Base-by-base conservation (phyloP, 257 asterid genomes). In the Cordia subcordata region DNA sequence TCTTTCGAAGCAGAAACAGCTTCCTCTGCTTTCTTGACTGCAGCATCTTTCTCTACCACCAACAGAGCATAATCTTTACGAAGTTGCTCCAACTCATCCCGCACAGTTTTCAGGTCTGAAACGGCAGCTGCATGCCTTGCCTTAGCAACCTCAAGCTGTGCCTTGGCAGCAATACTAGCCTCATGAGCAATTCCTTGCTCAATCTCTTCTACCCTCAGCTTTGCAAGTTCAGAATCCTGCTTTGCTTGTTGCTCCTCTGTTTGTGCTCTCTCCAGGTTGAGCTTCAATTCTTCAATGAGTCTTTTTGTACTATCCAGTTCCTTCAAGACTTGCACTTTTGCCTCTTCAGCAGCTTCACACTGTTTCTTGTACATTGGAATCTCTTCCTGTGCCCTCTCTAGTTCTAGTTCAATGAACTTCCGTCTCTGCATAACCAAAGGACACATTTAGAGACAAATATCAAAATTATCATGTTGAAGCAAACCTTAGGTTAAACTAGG, bases 201-300 rank as follows among this genome's bases (percentile, higher is more conserved):
- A 73, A 94, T 74, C 81, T 94, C 96, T 72, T 87, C 97, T 16
- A 85, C 83, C 61, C 96, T 70, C 20, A 90, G 95, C 63, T 70
- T 85, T 47, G 96, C 95, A 16, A 89, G 96, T 56, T 94, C 99
- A 11, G 96, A 77, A 71, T 90, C 99, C 69, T 94, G 97, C 72
- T 78, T 90, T 23, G 99, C 95, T 74, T 94, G 94, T 55, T 87
- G 82, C 53, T 94, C 97, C 71, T 94, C 96, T 1, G 81, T 90
- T 70, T 87, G 94, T 22, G 92, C 90, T 77, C 86, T 75, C 77
- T 94, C 99, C 20, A 94, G 84, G 64, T 83, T 90, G 44, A 94
- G 95, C 75, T 94, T 94, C 68, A 94, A 49, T 66, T 90, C 99
- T 72, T 94, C 99, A 5, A 94, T 73, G 8, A 79, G 88, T 62